Conservation (phyloP, 2,329 filamentous ascomycete species). For the Huntiella moniliformis region DNA sequence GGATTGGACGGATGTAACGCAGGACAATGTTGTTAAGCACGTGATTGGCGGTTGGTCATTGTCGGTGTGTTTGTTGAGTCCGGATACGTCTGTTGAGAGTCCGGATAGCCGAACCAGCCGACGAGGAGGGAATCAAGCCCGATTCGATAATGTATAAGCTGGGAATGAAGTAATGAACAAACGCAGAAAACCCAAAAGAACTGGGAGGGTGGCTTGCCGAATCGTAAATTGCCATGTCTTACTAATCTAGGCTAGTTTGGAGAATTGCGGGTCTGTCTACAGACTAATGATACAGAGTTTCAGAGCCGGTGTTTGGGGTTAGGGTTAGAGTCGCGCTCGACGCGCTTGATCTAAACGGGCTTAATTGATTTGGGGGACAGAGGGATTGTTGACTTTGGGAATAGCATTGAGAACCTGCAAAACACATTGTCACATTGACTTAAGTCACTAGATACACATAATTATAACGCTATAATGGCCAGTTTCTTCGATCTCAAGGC, state of each 20-base stretch:
- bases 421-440: not conserved
- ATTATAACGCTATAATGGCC: constrained; percentile 39
- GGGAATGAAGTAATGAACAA: not conserved
- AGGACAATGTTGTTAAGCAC: no score
- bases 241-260: no score
- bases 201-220: not conserved
- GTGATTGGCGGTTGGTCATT: no score
- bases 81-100: no score
- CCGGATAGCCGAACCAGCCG: no score
- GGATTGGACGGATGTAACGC: no score
- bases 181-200: not conserved
- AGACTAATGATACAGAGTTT: not conserved
- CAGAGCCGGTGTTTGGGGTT: not conserved
- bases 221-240: no score
- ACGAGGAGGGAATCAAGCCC: no score
- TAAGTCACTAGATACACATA: not conserved
- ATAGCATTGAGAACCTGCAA: not conserved
- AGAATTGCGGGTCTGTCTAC: not conserved
- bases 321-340: not conserved
- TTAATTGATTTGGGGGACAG: constrained; percentile 10
- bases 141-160: no score
- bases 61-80: no score
- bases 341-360: constrained; percentile 6
- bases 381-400: not conserved
- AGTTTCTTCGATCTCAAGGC: constrained; percentile 95